Conservation (phyloP, 176 grass and related monocot species). For the Pontederia crassipes region DNA sequence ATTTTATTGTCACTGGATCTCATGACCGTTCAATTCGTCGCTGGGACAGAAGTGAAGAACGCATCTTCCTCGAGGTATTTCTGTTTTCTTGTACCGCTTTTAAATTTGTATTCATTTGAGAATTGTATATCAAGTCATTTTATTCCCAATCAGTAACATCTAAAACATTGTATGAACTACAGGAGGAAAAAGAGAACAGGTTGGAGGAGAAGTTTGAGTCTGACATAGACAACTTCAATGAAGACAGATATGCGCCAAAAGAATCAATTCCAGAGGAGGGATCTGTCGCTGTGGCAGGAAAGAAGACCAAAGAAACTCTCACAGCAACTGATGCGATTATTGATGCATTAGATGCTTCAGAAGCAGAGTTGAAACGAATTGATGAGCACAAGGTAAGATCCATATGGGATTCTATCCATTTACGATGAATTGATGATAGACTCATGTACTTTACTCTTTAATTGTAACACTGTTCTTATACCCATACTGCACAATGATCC, state of each 20-base stretch:
- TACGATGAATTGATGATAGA: too few species aligned
- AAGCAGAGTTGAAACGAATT: constrained; percentile 74
- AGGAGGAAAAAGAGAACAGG: constrained; percentile 92
- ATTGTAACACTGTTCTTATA: too few species aligned
- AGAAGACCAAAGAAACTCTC: constrained; percentile 83
- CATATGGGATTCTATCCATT: too few species aligned
- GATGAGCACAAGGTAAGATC: constrained; percentile 47
- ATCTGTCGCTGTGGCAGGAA: constrained; percentile 74
- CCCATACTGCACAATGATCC: too few species aligned
- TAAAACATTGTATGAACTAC: constrained; percentile 3
- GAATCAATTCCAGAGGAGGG: constrained; percentile 78
- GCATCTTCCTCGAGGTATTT: constrained; percentile 78
- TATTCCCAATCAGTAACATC: background rate
- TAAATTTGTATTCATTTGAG: background rate
- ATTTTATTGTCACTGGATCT: constrained; percentile 86
- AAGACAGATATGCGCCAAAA: constrained; percentile 65
- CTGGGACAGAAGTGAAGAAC: constrained; percentile 98
- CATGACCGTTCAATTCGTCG: constrained; percentile 89
- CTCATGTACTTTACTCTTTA: too few species aligned
- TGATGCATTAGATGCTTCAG: constrained; percentile 78
- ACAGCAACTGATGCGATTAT: constrained; percentile 78
- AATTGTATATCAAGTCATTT: background rate
- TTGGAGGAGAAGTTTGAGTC: constrained; percentile 87
- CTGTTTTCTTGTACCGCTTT: background rate
- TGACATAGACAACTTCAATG: constrained; percentile 59